Percentiles rank a stretch among this genome's conserved stretches.
These are phyloP conservation scores for Tympanopsis confertula DNA, from an alignment of 2,329 filamentous ascomycete genomes.

Conservation along the genomic window DNA sequence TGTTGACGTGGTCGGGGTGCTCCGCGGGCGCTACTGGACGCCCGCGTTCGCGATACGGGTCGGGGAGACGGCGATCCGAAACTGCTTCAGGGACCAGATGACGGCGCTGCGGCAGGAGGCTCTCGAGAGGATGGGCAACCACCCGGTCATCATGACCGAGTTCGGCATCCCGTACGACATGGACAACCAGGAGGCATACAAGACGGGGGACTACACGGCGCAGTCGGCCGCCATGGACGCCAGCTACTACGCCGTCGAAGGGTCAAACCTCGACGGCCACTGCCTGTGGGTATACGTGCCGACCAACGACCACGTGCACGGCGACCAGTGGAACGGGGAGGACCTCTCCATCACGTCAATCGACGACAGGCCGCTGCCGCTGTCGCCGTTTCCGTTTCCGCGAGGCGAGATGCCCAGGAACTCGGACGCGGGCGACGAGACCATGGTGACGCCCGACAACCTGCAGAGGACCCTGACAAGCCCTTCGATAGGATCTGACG, in stretches of 20 bases:
- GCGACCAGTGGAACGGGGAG: conserved; percentile 95
- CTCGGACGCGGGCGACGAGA: conserved; percentile 31
- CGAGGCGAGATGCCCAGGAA: conserved; percentile 22
- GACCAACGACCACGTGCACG: conserved; percentile 75
- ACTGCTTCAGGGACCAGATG: conserved; percentile 83
- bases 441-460: conserved; percentile 61
- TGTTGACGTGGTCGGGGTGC: conserved; percentile 82
- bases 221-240: conserved; percentile 90
- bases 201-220: conserved; percentile 86
- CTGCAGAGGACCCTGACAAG: conserved; percentile 62
- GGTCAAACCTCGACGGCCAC: conserved; percentile 71
- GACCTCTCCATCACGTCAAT: conserved; percentile 81
- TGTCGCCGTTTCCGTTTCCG: conserved; percentile 34
- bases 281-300: conserved; percentile 80
- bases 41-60: conserved; percentile 88
- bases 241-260: conserved; percentile 87
- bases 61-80: conserved; percentile 85
- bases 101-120: conserved; percentile 75
- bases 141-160: conserved; percentile 82
- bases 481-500: conserved; percentile 49
- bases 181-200: conserved; percentile 92
- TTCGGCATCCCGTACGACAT: conserved; percentile 98
- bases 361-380: conserved; percentile 60
- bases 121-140: conserved; percentile 73
- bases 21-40: conserved; percentile 77